Conservation (phyloP, 495 filamentous ascomycete species). For the Bacidia gigantensis region DNA sequence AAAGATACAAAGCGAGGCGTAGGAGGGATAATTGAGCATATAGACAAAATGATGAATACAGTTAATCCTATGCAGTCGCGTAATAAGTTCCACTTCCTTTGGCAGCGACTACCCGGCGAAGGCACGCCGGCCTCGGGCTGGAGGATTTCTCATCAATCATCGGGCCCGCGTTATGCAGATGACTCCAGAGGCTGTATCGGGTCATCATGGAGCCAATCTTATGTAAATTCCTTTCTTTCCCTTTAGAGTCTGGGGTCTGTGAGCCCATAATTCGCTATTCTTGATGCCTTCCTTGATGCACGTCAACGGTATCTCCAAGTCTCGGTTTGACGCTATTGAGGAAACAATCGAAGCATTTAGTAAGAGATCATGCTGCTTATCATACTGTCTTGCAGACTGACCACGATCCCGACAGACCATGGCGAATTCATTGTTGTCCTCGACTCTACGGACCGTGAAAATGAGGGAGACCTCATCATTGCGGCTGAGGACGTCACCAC, state of each 20-base stretch:
- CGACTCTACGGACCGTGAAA: slow-evolving; percentile 80
- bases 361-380: slow-evolving; percentile 30
- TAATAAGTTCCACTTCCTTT: too few species aligned
- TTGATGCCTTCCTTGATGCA: slow-evolving; percentile 4
- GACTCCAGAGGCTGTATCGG: neutral
- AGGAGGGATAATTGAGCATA: neutral
- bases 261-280: too few species aligned
- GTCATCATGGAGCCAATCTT: neutral
- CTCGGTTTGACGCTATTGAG: slow-evolving; percentile 69
- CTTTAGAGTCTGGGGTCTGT: too few species aligned
- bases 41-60: neutral
- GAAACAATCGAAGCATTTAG: slow-evolving; percentile 75
- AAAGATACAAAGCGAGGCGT: neutral
- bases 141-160: neutral
- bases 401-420: slow-evolving; percentile 44
- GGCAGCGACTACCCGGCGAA: neutral
- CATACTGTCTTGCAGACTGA: neutral
- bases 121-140: neutral
- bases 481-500: slow-evolving; percentile 75
- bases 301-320: slow-evolving; percentile 20
- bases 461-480: slow-evolving; percentile 96
- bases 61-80: neutral
- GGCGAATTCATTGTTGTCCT: slow-evolving; percentile 94
- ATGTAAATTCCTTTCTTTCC: too few species aligned
- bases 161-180: neutral